Base-by-base conservation (phyloP, 352 stramenopile genomes). In the Globisporangium mamillatum region DNA sequence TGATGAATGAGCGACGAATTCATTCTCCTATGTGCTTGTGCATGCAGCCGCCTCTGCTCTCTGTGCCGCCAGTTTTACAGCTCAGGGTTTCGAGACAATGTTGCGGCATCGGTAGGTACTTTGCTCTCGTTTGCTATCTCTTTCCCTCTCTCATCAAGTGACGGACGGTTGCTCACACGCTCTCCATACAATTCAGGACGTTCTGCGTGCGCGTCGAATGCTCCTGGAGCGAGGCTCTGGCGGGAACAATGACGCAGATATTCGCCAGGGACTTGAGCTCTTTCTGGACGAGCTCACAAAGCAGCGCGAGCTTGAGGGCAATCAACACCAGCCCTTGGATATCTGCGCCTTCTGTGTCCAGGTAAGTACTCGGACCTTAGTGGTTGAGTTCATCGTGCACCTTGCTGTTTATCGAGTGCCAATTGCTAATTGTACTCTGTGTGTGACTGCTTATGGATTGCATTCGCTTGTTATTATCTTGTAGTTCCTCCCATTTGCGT, bases 191-290 rank as follows among this genome's bases (percentile, higher is more conserved):
- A 38, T 38, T 4, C 60, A 90, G 81, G 81, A 88, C 60, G 62
- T 90, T 20, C 66, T 90, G 58, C 81, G 81, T 38, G 78, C 79
- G 3, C 68, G 81, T 24, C 71, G 79, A 18, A 88, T 90, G 81
- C 61, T 90, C 25, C 69, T 86, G 7, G 79, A 88, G 48, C 72
- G 79, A 6, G 78, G 69, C 10, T 64, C 75, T 25, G 55, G 41
- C 0, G 41, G 56, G 10, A 41, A 22, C 25, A 63, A 66, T 0
- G 70, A 74, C 12, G 63, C 50, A 0, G 73, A 80, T 54, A 66
- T 79, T 4, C 75, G 69, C 0, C 44, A 77, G 29, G 79, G 77
- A 14, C 72, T 89, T n/a, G 74, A 81, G 7, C 63, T 68, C 52
- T 89, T 89, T 57, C 71, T 89, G 1, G 68, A 76, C 29, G 79